Base-by-base conservation (phyloP, 1,284 basidiomycete species). In the Hortiboletus rubellus region DNA sequence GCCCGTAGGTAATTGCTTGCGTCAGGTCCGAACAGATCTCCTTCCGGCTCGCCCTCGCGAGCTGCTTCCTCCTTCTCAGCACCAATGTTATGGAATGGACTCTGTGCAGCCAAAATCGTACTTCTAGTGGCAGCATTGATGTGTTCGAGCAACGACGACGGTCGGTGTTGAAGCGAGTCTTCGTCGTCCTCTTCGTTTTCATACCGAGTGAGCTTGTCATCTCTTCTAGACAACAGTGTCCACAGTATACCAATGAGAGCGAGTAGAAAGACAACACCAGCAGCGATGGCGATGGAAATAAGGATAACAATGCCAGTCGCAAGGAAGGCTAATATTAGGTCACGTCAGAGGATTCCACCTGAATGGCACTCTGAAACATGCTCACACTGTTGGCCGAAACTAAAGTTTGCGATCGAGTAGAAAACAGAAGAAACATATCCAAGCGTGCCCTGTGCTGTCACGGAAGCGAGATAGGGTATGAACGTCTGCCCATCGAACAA, bases 281-380 rank as follows among this genome's bases (percentile, higher is more conserved):
- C 94, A 5, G 93, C 88, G 61, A 98, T 97, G 33, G 96, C 96
- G 64, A 99, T 98, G 6, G 94, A 96, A 64, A 99, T 96, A 41
- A 98, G 82, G 60, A 99, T 98, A 54, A 99, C 94, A 40, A 98
- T 82, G 3, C 96, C 97, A 27, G 87, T 86, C 1, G 94, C 93
- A 51, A 98, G 84, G 81, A 89, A 92, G 71, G 86, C 94, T 94
- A 62, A 7, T 56, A 27, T 27, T 27, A 27, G 34, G 51, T 62
- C n/a, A 61, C 50, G 50, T 72, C 45, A 72, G 58, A 11, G 12
- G 22, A n/a, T 17, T 40, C 8, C 14, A 24, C n/a, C 5, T 10
- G 0, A 22, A 22, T 2, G 15, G 41, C 17, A 41, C 11, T 27
- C 27, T 5, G 1, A 9, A 24, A 40, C 46, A 41, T 31, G 79